phyloP scores from a whole-genome alignment of 441 rosid genomes.

The Metrosideros polymorpha region DNA sequence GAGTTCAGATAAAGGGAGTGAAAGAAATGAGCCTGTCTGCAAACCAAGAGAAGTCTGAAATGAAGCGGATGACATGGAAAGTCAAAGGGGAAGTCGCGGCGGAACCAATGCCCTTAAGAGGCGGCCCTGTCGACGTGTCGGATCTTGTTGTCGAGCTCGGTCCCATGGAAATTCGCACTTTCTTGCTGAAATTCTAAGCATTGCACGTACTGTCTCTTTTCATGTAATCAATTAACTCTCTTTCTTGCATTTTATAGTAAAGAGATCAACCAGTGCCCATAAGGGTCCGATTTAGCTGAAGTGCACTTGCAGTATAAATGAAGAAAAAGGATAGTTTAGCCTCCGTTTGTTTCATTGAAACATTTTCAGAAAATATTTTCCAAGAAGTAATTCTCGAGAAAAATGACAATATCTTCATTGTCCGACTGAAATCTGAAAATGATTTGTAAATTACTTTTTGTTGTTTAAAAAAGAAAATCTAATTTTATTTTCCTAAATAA shows the following conservation, averaged over 20 bases:
- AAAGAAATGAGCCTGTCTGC: slow-evolving; percentile 72
- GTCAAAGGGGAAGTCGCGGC: slow-evolving; percentile 40
- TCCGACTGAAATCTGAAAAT: neutral
- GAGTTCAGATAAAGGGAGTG: slow-evolving; percentile 44
- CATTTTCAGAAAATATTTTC: neutral
- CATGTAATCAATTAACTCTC: neutral
- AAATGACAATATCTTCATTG: rapidly evolving
- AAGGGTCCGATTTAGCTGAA: neutral
- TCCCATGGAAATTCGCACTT: slow-evolving; percentile 88
- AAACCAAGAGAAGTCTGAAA: slow-evolving; percentile 60
- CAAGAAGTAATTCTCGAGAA: rapidly evolving
- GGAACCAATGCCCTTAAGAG: slow-evolving; percentile 21
- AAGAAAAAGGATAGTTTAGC: neutral
- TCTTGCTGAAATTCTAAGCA: slow-evolving; percentile 36
- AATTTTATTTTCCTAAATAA: neutral
- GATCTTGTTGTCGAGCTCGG: slow-evolving; percentile 59
- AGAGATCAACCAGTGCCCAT: neutral
- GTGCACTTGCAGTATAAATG: neutral
- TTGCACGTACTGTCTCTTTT: neutral
- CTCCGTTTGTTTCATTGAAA: rapidly evolving
- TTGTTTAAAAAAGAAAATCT: neutral
- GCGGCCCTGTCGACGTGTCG: slow-evolving; percentile 43
- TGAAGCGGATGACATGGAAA: slow-evolving; percentile 70
- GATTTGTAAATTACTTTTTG: neutral
- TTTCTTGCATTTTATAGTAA: neutral